phyloP scores from a whole-genome alignment of 805 yeast genomes.

The Scheffersomyces amazonensis region DNA sequence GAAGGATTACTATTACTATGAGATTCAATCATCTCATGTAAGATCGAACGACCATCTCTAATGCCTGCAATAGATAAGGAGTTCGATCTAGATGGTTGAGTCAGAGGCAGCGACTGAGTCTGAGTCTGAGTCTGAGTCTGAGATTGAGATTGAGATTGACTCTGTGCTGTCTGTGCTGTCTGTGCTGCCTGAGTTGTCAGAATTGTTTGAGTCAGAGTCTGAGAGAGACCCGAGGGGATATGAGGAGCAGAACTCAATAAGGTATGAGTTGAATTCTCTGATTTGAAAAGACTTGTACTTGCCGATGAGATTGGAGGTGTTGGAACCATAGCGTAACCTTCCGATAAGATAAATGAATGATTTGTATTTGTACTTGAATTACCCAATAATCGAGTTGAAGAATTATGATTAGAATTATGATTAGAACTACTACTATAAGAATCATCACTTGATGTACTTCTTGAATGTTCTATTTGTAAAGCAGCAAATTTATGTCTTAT shows the following conservation, averaged over 20 bases:
- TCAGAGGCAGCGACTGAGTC: slow-evolving; percentile 1
- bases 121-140: slow-evolving; percentile 4
- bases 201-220: slow-evolving; percentile 6
- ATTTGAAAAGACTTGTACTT: not conserved
- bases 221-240: slow-evolving; percentile 17
- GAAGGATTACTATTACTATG: slow-evolving; percentile 13
- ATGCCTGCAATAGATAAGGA: slow-evolving; percentile 20
- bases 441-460: slow-evolving; percentile 30
- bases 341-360: slow-evolving; percentile 32
- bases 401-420: slow-evolving; percentile 17
- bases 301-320: slow-evolving; percentile 5
- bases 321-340: slow-evolving; percentile 15
- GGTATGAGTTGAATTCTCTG: not conserved
- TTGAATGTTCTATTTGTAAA: slow-evolving; percentile 20
- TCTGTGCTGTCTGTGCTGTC: not conserved
- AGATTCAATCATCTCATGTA: slow-evolving; percentile 34
- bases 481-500: slow-evolving; percentile 16
- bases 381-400: slow-evolving; percentile 1
- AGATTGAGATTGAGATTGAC: not conserved
- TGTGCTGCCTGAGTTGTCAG: not conserved
- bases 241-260: slow-evolving; percentile 8
- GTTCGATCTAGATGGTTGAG: slow-evolving; percentile 4
- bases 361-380: slow-evolving; percentile 6
- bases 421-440: slow-evolving; percentile 15
- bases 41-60: slow-evolving; percentile 25